Evolutionary conservation across 306 rosid species (phyloP), one percentile per base, ranked within the genome.

Genomic region (Ochetophila trinervis): DNA sequence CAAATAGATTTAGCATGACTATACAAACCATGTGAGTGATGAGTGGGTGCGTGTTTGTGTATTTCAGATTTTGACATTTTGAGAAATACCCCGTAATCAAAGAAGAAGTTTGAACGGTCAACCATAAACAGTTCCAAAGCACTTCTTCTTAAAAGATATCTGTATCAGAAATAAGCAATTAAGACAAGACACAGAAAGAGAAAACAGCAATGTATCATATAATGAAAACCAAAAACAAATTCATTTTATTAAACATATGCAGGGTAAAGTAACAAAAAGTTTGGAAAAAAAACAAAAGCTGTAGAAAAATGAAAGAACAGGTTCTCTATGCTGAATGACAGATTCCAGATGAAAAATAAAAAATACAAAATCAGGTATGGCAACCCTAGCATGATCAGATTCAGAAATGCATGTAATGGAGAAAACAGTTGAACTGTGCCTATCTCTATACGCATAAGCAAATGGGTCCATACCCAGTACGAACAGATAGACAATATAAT

Each of bases 111-210:
- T 30, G 97, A 87, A 53, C 95, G 87, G 68, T 93, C 97, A 75
- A 90, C 85, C 99, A 86, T 83, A 79, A 93, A 90, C 71, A 93
- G 84, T 83, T 93, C 99, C 63, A 93, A 76, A 60, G 99, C 96
- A 85, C 97, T 90, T 86, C 97, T 86, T 85, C 97, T 83, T 47
- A 93, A 88, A 60, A 93, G 95, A 84, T 90, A 93, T 75, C 99
- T 93, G 85, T 16, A 53, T 45, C 24, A 51, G 52, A 53, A 67
- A 67, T 5, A 61, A 21, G 27, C 45, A 13, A 60, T n/a, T 20
- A 36, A 36, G 21, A 34, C 15, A 42, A 64, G 17, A 8, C 15
- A 48, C 5, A 15, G 15, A 24, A 57, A 57, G 35, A 76, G 56
- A 15, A 64, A 64, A 50, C 19, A 63, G 49, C 65, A 24, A 35